These are phyloP conservation scores for Malassezia globosa DNA, from an alignment of 1,284 basidiomycete species.

Conservation along the genomic window DNA sequence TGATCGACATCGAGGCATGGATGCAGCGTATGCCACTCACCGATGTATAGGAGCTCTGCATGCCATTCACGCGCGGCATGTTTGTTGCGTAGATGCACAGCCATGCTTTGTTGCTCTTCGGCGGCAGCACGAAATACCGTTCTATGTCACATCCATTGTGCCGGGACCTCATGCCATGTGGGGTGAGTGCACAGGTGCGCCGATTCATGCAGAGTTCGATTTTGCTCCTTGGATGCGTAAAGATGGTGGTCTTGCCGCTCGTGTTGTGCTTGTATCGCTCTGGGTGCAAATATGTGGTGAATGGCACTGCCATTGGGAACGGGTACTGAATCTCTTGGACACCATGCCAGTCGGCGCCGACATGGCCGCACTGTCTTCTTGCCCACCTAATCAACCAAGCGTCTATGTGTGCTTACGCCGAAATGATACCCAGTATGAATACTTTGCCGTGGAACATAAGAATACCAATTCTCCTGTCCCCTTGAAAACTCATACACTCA, in stretches of 20 bases:
- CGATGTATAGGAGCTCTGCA: background rate
- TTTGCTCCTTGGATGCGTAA: conserved; percentile 3
- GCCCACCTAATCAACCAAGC: too few species aligned
- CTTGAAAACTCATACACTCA: too few species aligned
- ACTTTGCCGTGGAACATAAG: background rate
- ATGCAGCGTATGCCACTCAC: background rate
- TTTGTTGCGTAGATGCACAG: background rate
- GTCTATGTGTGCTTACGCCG: too few species aligned
- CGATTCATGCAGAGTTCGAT: background rate
- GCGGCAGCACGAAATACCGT: conserved; percentile 1
- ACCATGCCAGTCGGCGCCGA: too few species aligned
- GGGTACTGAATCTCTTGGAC: background rate
- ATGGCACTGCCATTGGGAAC: conserved; percentile 14
- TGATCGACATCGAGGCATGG: background rate
- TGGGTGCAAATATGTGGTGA: conserved; percentile 4
- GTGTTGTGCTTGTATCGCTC: background rate
- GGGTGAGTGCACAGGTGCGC: conserved; percentile 8
- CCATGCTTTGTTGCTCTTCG: conserved; percentile 12
- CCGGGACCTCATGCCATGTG: conserved; percentile 3
- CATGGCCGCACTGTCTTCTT: too few species aligned
- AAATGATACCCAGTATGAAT: too few species aligned
- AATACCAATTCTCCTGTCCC: too few species aligned
- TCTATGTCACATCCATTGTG: conserved; percentile 3
- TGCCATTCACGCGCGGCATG: conserved; percentile 4
- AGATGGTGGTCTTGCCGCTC: background rate